Base-by-base conservation (phyloP, 805 yeast genomes). In the Candida yuanshanica region DNA sequence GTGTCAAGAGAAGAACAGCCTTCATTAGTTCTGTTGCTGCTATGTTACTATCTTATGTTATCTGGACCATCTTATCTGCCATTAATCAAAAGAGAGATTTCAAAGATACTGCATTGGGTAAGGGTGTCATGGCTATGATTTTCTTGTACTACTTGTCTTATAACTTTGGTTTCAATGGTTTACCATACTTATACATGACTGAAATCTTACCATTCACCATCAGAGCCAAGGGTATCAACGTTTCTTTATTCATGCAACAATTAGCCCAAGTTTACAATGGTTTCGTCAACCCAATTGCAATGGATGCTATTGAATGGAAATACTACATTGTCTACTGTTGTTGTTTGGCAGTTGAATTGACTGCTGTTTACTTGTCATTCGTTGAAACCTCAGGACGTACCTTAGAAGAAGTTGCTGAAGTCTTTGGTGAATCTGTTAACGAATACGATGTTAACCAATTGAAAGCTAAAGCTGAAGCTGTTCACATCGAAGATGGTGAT, bases 71-170 rank as follows among this genome's bases (percentile, higher is more conserved):
- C 4, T 53, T 69, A 22, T 71, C 79, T 17, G 77, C 77, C 1
- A 47, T 63, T 34, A 68, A 66, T 52, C 69, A 64, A 47, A 53
- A 70, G 46, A 52, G 63, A 26, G 43, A 65, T 47, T 68, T 66
- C 48, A 51, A 58, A 38, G 60, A 70, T 42, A 68, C 68, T 40
- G 16, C 56, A 4, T 52, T 65, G 25, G 71, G 68, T 33, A 58
- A 60, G 41, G 77, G 73, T 41, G 75, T 70, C 14, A 62, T 65
- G 48, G 74, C 72, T 5, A 67, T 74, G 70, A 68, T 74, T 32
- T 73, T 70, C 64, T 47, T 72, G 17, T 70, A 60, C 63, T 62
- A 64, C 53, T 46, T 56, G 34, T 58, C 60, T 26, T 72, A 70
- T 54, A 59, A 68, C 45, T 52, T 66, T 36, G 70, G 70, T 27